Conservation (phyloP, 805 yeast species). For the Schizosaccharomyces osmophilus region DNA sequence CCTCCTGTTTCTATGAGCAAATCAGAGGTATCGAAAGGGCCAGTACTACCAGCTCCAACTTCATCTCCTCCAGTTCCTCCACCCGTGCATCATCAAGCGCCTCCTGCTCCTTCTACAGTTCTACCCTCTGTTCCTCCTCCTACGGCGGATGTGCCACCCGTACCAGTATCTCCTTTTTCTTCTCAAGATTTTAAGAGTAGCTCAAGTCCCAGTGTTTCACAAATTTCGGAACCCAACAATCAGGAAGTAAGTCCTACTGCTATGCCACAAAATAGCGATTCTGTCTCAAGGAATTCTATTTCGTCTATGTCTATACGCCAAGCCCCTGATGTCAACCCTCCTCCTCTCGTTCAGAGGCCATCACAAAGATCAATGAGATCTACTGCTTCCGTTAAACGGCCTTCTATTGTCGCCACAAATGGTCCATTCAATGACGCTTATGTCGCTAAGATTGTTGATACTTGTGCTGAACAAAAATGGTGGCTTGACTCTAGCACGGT, state of each 20-base stretch:
- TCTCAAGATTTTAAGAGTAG: too few species aligned
- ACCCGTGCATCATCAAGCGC: constrained; percentile 3
- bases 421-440: background rate
- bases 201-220: too few species aligned
- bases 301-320: too few species aligned
- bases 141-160: constrained; percentile 4
- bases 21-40: background rate
- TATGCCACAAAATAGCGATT: too few species aligned
- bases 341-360: background rate
- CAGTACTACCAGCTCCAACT: constrained; percentile 2
- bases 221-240: too few species aligned
- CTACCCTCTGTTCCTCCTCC: constrained; percentile 4
- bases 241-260: too few species aligned
- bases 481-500: background rate
- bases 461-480: background rate
- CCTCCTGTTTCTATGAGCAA: background rate
- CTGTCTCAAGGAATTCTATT: too few species aligned
- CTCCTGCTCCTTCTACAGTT: background rate
- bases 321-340: too few species aligned
- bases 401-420: background rate
- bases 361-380: background rate
- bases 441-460: background rate
- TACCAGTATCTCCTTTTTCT: background rate
- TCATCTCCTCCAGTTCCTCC: constrained; percentile 6
- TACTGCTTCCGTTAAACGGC: background rate